These are phyloP conservation scores for Agaricus sinodeliciosus DNA, from an alignment of 768 basidiomycete genomes.

Conservation along the genomic window DNA sequence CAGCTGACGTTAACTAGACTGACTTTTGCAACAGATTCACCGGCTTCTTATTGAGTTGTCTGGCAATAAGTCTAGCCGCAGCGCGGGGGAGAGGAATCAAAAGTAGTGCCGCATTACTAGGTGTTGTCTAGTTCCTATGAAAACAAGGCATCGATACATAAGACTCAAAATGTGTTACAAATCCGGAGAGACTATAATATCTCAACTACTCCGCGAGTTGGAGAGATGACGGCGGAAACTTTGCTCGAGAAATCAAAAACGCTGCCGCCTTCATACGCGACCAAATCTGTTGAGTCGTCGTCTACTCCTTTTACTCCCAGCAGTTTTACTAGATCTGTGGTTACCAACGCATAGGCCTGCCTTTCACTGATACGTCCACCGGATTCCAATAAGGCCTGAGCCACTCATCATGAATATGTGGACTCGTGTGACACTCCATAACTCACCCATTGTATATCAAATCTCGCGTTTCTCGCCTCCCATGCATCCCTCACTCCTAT, in stretches of 20 bases:
- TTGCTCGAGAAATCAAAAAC: slow-evolving; percentile 50
- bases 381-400: slow-evolving; percentile 40
- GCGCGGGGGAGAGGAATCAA: slow-evolving; percentile 65
- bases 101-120: slow-evolving; percentile 59
- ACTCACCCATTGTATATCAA: slow-evolving; percentile 75
- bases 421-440: background rate
- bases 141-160: slow-evolving; percentile 9
- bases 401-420: slow-evolving; percentile 4
- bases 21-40: slow-evolving; percentile 49
- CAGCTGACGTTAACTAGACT: background rate
- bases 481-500: slow-evolving; percentile 63
- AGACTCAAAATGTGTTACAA: slow-evolving; percentile 12
- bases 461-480: slow-evolving; percentile 68
- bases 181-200: slow-evolving; percentile 28
- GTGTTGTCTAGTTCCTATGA: slow-evolving; percentile 40
- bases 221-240: slow-evolving; percentile 50
- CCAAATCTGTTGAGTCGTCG: slow-evolving; percentile 47
- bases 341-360: slow-evolving; percentile 37
- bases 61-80: slow-evolving; percentile 72
- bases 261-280: slow-evolving; percentile 54
- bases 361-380: slow-evolving; percentile 34
- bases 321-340: slow-evolving; percentile 36
- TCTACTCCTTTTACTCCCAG: slow-evolving; percentile 33
- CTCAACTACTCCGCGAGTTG: slow-evolving; percentile 44
- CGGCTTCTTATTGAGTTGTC: slow-evolving; percentile 77